These are phyloP conservation scores for Vigna hirtella DNA, from an alignment of 306 rosid genomes.

Conservation along the genomic window DNA sequence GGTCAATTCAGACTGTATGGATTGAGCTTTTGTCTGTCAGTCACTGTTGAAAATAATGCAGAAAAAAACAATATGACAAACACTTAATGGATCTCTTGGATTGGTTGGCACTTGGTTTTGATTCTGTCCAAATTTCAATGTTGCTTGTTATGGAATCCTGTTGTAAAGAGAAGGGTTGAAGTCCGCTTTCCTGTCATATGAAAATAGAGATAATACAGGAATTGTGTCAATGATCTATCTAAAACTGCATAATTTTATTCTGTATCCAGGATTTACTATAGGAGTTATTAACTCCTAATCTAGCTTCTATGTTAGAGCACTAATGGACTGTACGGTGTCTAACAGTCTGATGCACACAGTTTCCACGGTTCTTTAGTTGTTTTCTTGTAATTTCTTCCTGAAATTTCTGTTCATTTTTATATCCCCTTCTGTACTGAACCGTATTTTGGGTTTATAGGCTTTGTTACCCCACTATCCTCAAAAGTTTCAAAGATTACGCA, in stretches of 20 bases:
- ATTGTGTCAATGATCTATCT: constrained; percentile 19
- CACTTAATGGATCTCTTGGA: constrained; percentile 28
- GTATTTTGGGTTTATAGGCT: constrained; percentile 64
- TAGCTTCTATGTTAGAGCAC: constrained; percentile 15
- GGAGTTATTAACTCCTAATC: constrained; percentile 10
- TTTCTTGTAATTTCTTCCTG: constrained; percentile 11
- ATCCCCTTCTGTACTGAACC: constrained; percentile 11
- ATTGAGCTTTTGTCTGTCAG: neutral
- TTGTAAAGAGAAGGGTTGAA: neutral
- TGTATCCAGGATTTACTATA: neutral
- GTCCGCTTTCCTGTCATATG: neutral
- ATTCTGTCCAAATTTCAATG: constrained; percentile 25
- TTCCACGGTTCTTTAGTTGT: constrained; percentile 20
- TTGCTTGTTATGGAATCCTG: neutral
- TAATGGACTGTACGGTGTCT: constrained; percentile 17
- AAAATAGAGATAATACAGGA: constrained; percentile 25
- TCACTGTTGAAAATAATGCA: constrained; percentile 15
- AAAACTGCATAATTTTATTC: neutral
- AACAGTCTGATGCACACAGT: neutral
- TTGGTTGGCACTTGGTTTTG: constrained; percentile 26
- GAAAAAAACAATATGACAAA: constrained; percentile 2
- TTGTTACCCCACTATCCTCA: constrained; percentile 68
- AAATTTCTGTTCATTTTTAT: constrained; percentile 22
- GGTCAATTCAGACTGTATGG: constrained; percentile 24
- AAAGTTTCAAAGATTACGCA: constrained; percentile 74